Conservation (phyloP, 805 yeast species). For the Wickerhamomyces bisporus region DNA sequence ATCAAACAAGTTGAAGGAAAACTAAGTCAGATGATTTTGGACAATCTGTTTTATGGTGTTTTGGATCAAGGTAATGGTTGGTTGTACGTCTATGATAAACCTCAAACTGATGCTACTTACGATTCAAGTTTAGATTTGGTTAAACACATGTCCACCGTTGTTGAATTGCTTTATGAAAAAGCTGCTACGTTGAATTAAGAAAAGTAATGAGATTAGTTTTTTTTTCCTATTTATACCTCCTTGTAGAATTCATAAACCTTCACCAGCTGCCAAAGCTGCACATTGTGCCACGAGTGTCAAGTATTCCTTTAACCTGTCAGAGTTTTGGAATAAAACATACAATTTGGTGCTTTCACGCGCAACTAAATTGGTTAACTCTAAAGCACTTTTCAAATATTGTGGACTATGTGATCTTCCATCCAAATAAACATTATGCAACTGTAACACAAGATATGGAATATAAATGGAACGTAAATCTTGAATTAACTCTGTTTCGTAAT, state of each 20-base stretch:
- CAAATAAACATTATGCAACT: conserved; percentile 52
- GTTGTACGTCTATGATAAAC: conserved; percentile 87
- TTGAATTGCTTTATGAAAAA: conserved; percentile 88
- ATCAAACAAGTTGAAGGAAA: conserved; percentile 88
- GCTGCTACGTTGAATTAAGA: conserved; percentile 73
- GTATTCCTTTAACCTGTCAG: conserved; percentile 53
- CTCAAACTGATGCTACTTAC: conserved; percentile 82
- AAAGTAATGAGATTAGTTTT: background rate
- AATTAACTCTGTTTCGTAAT: conserved; percentile 35
- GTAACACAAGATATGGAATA: conserved; percentile 68
- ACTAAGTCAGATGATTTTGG: conserved; percentile 92
- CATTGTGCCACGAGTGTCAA: conserved; percentile 49
- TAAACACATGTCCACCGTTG: conserved; percentile 80
- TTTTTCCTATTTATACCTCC: background rate
- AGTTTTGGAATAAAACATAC: conserved; percentile 52
- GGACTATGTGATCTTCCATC: conserved; percentile 32
- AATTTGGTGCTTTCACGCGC: conserved; percentile 63
- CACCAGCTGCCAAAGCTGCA: conserved; percentile 49
- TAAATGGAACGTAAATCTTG: conserved; percentile 59
- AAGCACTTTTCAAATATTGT: conserved; percentile 49
- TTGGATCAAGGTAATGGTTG: conserved; percentile 98
- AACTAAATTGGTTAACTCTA: conserved; percentile 53
- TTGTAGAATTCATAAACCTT: conserved; percentile 20
- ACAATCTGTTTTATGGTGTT: conserved; percentile 92
- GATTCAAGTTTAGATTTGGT: conserved; percentile 83